Base-by-base conservation (phyloP, 257 asterid species). In the Solanum arcanum region DNA sequence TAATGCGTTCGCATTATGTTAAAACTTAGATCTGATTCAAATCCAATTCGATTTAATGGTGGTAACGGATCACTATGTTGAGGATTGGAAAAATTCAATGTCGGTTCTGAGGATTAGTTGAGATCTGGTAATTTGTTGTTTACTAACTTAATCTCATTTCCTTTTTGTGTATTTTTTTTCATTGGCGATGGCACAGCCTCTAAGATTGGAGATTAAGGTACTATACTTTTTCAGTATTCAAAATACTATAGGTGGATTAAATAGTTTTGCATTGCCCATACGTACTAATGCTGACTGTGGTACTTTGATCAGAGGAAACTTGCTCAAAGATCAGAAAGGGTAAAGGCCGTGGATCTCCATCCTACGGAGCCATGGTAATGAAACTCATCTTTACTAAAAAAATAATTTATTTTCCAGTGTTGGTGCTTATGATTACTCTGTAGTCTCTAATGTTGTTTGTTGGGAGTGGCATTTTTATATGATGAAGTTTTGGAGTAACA, bases 341-440 rank as follows among this genome's bases (percentile, higher is more conserved):
- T 93, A 86, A 93, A 93, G 84, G 92, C 93, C 56, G 95, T 92
- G 85, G 96, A 93, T 92, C 93, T 93, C 37, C 96, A 93, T 88
- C 96, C 96, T 33, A 89, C 94, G 2, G 96, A 93, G 93, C 95
- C 96, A 93, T 93, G 96, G 96, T 93, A 87, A 87, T 42, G 33
- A 88, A 44, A 84, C 82, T 69, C 41, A 12, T 81, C 56, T 75
- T 21, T 21, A 69, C 56, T 33, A 16, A 72, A 83, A 74, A 83
- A 29, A 81, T 84, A 29, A 37, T 49, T 31, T 18, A 33, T 31
- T 70, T 86, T 39, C 18, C 35, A 80, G 64, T 76, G 70, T 75
- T 42, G 7, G 75, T 78, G 76, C 76, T 9, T 60, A 62, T 46
- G 83, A 25, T 85, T 49, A 29, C 69, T 49, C 6, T 47, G 69